Conservation (phyloP, 2,329 filamentous ascomycete genomes). For the Aspergillus viridinutans region DNA sequence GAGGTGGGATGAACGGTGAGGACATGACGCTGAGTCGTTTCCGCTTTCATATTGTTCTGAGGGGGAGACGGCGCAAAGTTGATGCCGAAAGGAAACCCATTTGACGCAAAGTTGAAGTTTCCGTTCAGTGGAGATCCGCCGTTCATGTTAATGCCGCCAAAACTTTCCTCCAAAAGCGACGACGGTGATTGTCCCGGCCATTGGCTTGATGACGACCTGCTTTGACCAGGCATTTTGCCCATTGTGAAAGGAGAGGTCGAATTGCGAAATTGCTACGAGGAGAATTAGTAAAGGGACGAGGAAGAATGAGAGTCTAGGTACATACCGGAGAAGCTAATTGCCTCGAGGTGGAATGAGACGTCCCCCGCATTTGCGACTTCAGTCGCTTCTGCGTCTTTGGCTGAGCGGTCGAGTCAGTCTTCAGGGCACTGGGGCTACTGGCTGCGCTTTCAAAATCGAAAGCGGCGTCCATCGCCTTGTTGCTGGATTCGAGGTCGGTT, state of each 20-base stretch:
- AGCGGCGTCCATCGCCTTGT: constrained; percentile 46
- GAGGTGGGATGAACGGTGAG: constrained; percentile 64
- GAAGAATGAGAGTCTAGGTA: background rate
- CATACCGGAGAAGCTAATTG: constrained; percentile 30
- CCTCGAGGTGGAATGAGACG: constrained; percentile 19
- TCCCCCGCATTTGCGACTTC: constrained; percentile 25
- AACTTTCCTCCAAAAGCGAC: constrained; percentile 42
- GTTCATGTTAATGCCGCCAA: constrained; percentile 45
- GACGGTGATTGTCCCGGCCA: constrained; percentile 43
- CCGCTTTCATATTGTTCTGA: constrained; percentile 24
- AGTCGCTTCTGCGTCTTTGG: constrained; percentile 20
- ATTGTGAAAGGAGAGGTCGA: constrained; percentile 33
- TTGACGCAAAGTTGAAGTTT: constrained; percentile 33
- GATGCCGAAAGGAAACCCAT: constrained; percentile 37
- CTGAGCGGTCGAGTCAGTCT: constrained; percentile 21
- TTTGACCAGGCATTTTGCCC: constrained; percentile 26
- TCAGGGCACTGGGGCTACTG: constrained; percentile 43
- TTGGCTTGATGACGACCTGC: constrained; percentile 30
- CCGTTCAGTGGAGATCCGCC: constrained; percentile 40
- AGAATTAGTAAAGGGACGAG: constrained; percentile 7
- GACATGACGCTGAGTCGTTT: constrained; percentile 35
- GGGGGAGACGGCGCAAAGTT: constrained; percentile 27
- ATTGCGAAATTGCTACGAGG: constrained; percentile 17
- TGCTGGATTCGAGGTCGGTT: constrained; percentile 42
- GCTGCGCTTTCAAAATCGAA: constrained; percentile 48